These are phyloP conservation scores for Primulina huaijiensis DNA, from an alignment of 257 asterid genomes.

Conservation along the genomic window DNA sequence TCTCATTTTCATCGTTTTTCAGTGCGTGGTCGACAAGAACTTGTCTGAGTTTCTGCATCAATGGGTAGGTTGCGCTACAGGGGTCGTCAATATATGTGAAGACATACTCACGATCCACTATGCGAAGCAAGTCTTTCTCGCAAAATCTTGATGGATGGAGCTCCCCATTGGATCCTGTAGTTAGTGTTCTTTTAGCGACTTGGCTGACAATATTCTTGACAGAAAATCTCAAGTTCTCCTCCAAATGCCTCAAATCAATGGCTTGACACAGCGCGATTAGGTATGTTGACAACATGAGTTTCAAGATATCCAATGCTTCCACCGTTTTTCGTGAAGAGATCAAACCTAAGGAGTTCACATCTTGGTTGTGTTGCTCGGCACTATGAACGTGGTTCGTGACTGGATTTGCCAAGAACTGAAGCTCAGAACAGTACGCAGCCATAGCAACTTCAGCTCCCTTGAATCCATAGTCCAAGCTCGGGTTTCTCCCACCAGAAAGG, in stretches of 20 bases:
- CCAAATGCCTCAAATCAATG: constrained; percentile 42
- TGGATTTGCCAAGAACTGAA: constrained; percentile 45
- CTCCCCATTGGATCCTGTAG: constrained; percentile 42
- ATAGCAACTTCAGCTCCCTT: constrained; percentile 54
- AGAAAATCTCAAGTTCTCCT: constrained; percentile 40
- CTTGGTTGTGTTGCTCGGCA: constrained; percentile 61
- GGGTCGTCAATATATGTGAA: constrained; percentile 45
- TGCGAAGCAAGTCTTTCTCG: constrained; percentile 39
- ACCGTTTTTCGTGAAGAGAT: constrained; percentile 49
- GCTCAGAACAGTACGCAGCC: constrained; percentile 54
- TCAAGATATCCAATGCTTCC: constrained; percentile 42
- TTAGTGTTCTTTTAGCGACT: constrained; percentile 40
- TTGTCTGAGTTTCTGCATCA: constrained; percentile 43
- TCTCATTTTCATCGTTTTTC: constrained; percentile 40
- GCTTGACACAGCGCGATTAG: constrained; percentile 49
- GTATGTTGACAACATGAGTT: constrained; percentile 46
- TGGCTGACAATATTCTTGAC: constrained; percentile 49
- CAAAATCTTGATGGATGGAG: constrained; percentile 51
- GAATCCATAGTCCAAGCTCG: constrained; percentile 53
- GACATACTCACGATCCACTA: constrained; percentile 42
- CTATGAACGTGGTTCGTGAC: constrained; percentile 54
- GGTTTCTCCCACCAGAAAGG: constrained; percentile 43
- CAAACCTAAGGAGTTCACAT: constrained; percentile 46
- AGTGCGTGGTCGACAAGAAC: constrained; percentile 48
- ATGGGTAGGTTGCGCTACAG: constrained; percentile 41